Evolutionary conservation across 2,329 filamentous ascomycete genomes (phyloP), one percentile per base, ranked within the genome.

Genomic region (Pochonia chlamydosporia): DNA sequence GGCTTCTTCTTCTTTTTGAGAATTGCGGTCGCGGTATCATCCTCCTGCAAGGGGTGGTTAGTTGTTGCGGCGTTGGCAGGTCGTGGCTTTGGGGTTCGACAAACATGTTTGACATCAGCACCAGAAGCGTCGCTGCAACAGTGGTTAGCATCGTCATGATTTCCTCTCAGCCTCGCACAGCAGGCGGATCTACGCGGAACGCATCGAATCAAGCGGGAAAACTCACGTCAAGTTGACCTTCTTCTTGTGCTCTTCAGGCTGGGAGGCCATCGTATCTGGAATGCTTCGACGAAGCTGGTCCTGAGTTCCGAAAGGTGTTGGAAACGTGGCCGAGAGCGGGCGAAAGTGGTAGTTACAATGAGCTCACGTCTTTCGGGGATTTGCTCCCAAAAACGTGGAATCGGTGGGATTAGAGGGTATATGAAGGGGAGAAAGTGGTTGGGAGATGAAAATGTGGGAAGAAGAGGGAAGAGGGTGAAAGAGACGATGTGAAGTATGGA

Each of bases 1-100:
- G 91, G 91, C 89, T 99, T 99, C 91, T 99, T 99, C 87, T 99
- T 99, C 82, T 97, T 97, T 79, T 96, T 97, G 63, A 99, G 82
- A 61, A 99, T 99, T 58, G 93, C 93, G 40, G 93, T 99, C 45
- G 93, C 83, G 53, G 85, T 89, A 66, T 96, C 93, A 68, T 96
- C 88, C 62, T 89, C 84, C 84, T 95, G 62, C 50, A 54, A 39
- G 36, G n/a, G n/a, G 26, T 50, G 69, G 64, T 59, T 59, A 43
- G 56, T 52, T 58, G 50, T 55, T 51, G 45, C 48, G 31, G 49
- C 47, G 46, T 47, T 44, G 42, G 33, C 25, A 30, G 25, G 45
- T 43, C 54, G 37, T n/a, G 49, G 46, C 56, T 20, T 23, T 39
- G 40, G 54, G 54, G 55, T 13, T 28, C 13, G n/a, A 71, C 81